Evolutionary conservation across 768 basidiomycete species (phyloP).

Genomic region (Suillus discolor): DNA sequence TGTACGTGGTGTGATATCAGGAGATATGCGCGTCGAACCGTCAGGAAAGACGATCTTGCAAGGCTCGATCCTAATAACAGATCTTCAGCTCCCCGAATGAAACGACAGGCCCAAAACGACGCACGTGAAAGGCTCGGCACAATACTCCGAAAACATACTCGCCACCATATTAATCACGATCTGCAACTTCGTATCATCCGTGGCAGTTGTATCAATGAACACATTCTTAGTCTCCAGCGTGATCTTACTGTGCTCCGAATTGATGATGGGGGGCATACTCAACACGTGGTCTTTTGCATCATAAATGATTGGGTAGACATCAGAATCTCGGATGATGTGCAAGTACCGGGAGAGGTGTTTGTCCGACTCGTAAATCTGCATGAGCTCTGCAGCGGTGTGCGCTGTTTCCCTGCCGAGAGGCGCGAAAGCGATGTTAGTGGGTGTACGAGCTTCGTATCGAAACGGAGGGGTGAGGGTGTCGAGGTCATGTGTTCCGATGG

Average conservation of each 20-base stretch:
- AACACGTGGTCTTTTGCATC: conserved; percentile 85
- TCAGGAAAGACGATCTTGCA: conserved; percentile 82
- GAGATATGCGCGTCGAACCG: conserved; percentile 74
- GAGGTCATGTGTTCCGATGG: conserved; percentile 97
- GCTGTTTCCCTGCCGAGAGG: conserved; percentile 80
- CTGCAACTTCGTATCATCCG: conserved; percentile 93
- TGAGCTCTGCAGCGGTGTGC: conserved; percentile 88
- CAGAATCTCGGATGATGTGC: conserved; percentile 90
- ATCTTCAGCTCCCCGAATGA: neutral
- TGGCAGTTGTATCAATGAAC: conserved; percentile 97
- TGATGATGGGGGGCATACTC: conserved; percentile 98
- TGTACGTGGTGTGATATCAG: conserved; percentile 73
- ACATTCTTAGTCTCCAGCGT: conserved; percentile 90
- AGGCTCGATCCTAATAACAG: conserved; percentile 78
- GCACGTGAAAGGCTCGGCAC: conserved; percentile 88
- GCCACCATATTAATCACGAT: conserved; percentile 94
- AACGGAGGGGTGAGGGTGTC: conserved; percentile 89
- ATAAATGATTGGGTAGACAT: conserved; percentile 98
- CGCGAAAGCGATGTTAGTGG: conserved; percentile 88
- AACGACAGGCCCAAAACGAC: conserved; percentile 28
- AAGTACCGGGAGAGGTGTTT: conserved; percentile 90
- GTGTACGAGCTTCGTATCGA: conserved; percentile 79
- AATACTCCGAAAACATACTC: conserved; percentile 99
- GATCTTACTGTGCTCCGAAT: conserved; percentile 97
- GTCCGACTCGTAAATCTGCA: conserved; percentile 96